These are phyloP conservation scores for Plantago elongata DNA, from an alignment of 257 asterid species.

Conservation along the genomic window DNA sequence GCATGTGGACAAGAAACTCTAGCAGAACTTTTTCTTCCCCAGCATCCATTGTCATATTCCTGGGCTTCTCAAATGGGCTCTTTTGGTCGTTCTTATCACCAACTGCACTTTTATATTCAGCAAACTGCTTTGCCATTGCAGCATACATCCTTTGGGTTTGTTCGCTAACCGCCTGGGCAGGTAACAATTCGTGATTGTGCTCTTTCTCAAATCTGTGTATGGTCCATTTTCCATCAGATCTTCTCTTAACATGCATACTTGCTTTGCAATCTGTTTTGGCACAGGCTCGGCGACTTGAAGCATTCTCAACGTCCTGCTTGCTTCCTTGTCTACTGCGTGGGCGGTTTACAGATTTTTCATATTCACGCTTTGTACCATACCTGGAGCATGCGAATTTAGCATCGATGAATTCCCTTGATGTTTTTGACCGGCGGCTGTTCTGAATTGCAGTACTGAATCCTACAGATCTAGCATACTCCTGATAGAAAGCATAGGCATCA, in stretches of 20 bases:
- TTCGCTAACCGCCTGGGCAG: conserved; percentile 94
- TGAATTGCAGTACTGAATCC: conserved; percentile 93
- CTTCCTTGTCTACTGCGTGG: conserved; percentile 83
- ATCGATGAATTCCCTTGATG: conserved; percentile 87
- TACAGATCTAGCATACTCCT: conserved; percentile 88
- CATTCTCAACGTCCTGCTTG: conserved; percentile 78
- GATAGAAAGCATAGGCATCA: conserved; percentile 91
- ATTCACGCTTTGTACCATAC: conserved; percentile 91
- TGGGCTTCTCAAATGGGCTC: conserved; percentile 66
- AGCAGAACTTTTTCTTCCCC: conserved; percentile 54
- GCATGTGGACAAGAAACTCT: conserved; percentile 76
- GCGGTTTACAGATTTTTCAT: conserved; percentile 73
- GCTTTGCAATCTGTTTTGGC: conserved; percentile 97
- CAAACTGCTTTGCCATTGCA: conserved; percentile 90
- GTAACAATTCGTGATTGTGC: conserved; percentile 89
- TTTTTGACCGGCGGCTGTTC: conserved; percentile 89
- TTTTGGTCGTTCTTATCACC: conserved; percentile 66
- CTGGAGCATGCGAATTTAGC: conserved; percentile 97
- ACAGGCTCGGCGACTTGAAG: conserved; percentile 86
- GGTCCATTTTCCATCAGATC: conserved; percentile 88
- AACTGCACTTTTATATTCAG: conserved; percentile 82
- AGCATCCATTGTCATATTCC: conserved; percentile 56
- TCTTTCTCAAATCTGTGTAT: conserved; percentile 92
- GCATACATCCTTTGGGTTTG: conserved; percentile 93
- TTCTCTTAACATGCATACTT: conserved; percentile 97